phyloP scores from a whole-genome alignment of 148 eudicot species.

The Spergularia marina region DNA sequence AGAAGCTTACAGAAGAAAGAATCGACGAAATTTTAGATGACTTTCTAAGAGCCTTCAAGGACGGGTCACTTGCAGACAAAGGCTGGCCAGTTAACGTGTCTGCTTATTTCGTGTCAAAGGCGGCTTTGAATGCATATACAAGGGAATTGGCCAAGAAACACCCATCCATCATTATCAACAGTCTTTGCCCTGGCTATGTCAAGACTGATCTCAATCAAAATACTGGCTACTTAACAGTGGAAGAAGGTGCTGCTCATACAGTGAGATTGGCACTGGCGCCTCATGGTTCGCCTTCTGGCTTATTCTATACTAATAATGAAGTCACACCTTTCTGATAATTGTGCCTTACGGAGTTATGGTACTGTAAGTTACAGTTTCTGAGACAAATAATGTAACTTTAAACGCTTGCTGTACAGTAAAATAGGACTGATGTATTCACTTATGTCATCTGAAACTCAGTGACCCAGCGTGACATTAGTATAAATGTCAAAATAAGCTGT shows the following conservation, averaged over 20 bases:
- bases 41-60: conserved; percentile 37
- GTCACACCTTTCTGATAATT: conserved; percentile 12
- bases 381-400: too few species aligned
- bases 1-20: conserved; percentile 44
- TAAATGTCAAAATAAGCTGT: too few species aligned
- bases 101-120: conserved; percentile 37
- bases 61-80: conserved; percentile 18
- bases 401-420: too few species aligned
- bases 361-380: too few species aligned
- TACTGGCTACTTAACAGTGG: conserved; percentile 26
- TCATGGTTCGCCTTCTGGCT: conserved; percentile 25
- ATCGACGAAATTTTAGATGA: conserved; percentile 37
- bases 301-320: conserved; percentile 16
- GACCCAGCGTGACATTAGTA: too few species aligned
- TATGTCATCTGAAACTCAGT: too few species aligned
- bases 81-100: conserved; percentile 33
- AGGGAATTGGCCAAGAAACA: conserved; percentile 38
- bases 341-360: too few species aligned
- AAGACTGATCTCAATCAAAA: conserved; percentile 36
- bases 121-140: conserved; percentile 43
- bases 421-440: too few species aligned
- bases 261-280: conserved; percentile 44
- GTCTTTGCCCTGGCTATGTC: conserved; percentile 49
- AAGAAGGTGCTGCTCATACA: conserved; percentile 45
- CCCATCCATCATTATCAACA: conserved; percentile 34